Conservation (phyloP, 345 rosid genomes). For the Carallia pectinifolia region DNA sequence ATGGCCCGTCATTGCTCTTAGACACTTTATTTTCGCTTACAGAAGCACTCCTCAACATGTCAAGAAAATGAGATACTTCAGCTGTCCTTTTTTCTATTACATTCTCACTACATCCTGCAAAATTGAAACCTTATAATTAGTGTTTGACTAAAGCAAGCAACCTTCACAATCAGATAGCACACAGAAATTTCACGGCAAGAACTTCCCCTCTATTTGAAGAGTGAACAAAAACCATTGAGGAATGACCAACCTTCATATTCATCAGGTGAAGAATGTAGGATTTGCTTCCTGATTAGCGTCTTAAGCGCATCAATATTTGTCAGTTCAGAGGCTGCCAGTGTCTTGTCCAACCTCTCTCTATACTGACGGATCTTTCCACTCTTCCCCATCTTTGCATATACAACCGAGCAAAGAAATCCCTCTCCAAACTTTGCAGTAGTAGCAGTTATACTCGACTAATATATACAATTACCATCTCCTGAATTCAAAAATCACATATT, state of each 20-base stretch:
- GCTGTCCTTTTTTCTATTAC: conserved; percentile 52
- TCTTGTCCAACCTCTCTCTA: conserved; percentile 71
- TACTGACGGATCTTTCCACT: conserved; percentile 50
- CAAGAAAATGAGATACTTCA: conserved; percentile 65
- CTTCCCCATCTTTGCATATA: conserved; percentile 50
- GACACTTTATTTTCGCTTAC: conserved; percentile 36
- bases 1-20: conserved; percentile 41
- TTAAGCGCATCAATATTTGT: conserved; percentile 49
- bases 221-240: not conserved
- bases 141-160: conserved; percentile 7
- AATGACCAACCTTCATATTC: conserved; percentile 46
- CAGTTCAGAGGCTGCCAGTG: conserved; percentile 69
- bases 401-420: conserved; percentile 5
- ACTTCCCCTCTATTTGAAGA: not conserved
- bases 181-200: not conserved
- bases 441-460: not conserved
- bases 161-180: conserved; percentile 1
- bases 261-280: conserved; percentile 36
- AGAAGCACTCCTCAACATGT: conserved; percentile 84
- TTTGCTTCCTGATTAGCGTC: conserved; percentile 60
- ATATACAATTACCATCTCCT: not conserved
- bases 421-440: not conserved
- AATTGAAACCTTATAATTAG: conserved; percentile 13
- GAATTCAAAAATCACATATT: not conserved
- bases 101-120: conserved; percentile 52